Base-by-base conservation (phyloP, 345 rosid genomes). In the Brassica carinata region DNA sequence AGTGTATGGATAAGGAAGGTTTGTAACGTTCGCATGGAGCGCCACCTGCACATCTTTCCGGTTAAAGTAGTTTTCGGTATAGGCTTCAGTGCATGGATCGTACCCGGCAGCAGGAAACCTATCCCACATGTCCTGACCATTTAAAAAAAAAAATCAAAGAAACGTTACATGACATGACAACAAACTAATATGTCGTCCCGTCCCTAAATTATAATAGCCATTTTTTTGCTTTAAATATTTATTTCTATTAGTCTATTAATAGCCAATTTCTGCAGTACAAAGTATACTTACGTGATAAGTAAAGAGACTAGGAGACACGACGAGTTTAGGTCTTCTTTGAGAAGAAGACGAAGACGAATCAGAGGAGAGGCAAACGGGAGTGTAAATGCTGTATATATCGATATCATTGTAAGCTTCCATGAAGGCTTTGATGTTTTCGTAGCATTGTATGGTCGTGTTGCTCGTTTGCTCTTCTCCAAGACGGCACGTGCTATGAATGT, bases 41-140 rank as follows among this genome's bases (percentile, higher is more conserved):
- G 93, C 94, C 23, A 5, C 64, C 67, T 93, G 98, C 69, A 93
- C 98, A 77, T 93, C 96, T 75, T 84, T 73, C 57, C 90, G 67
- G 79, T 91, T 93, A 78, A 91, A 90, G 17, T 84, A 93, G 4
- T 69, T 74, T 80, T 77, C 87, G 0, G 86, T 87, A 58, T 93
- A 90, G 5, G 26, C 83, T 77, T 81, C 88, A 0, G 88, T 83
- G 67, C 98, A 93, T 14, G 98, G 98, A 73, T 93, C 93, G 48
- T 91, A 91, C 1, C 96, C 96, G 4, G 90, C 77, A 3, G 90
- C 77, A 2, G 90, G 90, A 17, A 87, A 80, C 79, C 34, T 81
- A 23, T 74, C 82, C 90, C 89, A 85, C 5, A 75, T 7, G 11
- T 82, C 90, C 93, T 92, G 86, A 61, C 71, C 73, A 5, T 72